phyloP scores from a whole-genome alignment of 2,329 filamentous ascomycete genomes.

The Colletotrichum euphorbiae region DNA sequence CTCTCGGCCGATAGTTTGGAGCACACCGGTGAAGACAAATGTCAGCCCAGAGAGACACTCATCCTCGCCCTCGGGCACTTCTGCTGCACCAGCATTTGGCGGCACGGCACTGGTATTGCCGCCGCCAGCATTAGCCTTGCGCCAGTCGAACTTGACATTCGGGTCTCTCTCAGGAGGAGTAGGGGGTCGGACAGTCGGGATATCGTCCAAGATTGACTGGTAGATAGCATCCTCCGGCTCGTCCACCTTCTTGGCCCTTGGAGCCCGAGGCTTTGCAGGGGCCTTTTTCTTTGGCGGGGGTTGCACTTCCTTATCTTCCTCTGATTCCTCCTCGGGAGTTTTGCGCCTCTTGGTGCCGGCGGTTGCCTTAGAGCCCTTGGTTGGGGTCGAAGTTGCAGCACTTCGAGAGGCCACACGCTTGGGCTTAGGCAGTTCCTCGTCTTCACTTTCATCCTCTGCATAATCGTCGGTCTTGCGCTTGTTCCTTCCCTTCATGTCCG shows the following conservation, averaged over 20 bases:
- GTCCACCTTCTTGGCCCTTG: slow-evolving; percentile 73
- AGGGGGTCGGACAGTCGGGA: slow-evolving; percentile 84
- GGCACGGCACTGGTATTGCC: slow-evolving; percentile 71
- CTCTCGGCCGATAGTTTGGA: slow-evolving; percentile 83
- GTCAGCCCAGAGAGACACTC: slow-evolving; percentile 91
- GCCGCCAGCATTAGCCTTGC: slow-evolving; percentile 67
- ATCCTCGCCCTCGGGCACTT: slow-evolving; percentile 84
- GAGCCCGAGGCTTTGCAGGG: slow-evolving; percentile 68
- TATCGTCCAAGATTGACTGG: slow-evolving; percentile 87
- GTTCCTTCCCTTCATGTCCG: slow-evolving; percentile 73
- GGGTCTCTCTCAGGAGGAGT: slow-evolving; percentile 81
- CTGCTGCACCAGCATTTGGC: slow-evolving; percentile 70
- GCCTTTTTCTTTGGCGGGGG: slow-evolving; percentile 71
- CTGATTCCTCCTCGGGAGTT: slow-evolving; percentile 64
- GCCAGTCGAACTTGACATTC: slow-evolving; percentile 84
- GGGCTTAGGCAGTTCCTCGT: slow-evolving; percentile 71
- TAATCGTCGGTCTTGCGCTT: slow-evolving; percentile 81
- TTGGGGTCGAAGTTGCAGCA: slow-evolving; percentile 7
- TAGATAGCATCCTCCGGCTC: slow-evolving; percentile 76
- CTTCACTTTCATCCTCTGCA: slow-evolving; percentile 78
- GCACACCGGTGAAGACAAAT: slow-evolving; percentile 94
- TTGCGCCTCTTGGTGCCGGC: slow-evolving; percentile 67
- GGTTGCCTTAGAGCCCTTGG: slow-evolving; percentile 48
- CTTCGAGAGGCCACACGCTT: slow-evolving; percentile 64
- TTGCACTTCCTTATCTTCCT: slow-evolving; percentile 68